Percentiles rank a stretch among this genome's conserved stretches.
phyloP scores from a whole-genome alignment of 306 rosid species.

The Lablab purpureus region DNA sequence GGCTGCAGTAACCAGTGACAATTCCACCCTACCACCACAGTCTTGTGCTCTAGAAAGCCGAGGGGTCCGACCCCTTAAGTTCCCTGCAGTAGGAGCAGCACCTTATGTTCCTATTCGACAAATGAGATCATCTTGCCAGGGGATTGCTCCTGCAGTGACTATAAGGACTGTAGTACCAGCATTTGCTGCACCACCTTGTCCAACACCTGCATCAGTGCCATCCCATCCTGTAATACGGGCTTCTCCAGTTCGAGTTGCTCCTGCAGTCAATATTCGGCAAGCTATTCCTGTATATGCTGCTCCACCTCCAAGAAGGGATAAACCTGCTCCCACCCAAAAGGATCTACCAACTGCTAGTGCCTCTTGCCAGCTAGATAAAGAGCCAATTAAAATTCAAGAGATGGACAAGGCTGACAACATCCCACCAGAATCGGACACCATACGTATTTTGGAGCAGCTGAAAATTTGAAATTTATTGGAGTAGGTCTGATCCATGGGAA shows the following conservation, averaged over 20 bases:
- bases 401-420: constrained; percentile 49
- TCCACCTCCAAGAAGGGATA: constrained; percentile 69
- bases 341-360: constrained; percentile 44
- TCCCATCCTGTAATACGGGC: constrained; percentile 56
- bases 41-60: constrained; percentile 60
- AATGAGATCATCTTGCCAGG: constrained; percentile 75
- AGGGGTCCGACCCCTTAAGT: constrained; percentile 62
- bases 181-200: constrained; percentile 84
- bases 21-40: constrained; percentile 50
- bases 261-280: constrained; percentile 82
- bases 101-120: constrained; percentile 89
- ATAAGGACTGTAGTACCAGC: constrained; percentile 78
- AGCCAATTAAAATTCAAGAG: constrained; percentile 54
- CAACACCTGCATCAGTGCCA: constrained; percentile 55
- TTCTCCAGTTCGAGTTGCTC: constrained; percentile 67
- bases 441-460: constrained; percentile 65
- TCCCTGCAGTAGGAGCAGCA: constrained; percentile 78
- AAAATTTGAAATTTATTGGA: constrained; percentile 65
- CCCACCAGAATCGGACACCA: constrained; percentile 54
- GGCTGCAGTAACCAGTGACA: constrained; percentile 55
- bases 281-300: constrained; percentile 80
- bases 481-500: constrained; percentile 53
- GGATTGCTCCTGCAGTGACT: constrained; percentile 87
- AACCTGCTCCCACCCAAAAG: constrained; percentile 47
- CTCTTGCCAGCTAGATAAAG: constrained; percentile 41